Percentiles rank a stretch among this genome's conserved stretches.
These are phyloP conservation scores for Pseudonitzschia multiseries DNA, from an alignment of 108 stramenopile species.

Conservation along the genomic window DNA sequence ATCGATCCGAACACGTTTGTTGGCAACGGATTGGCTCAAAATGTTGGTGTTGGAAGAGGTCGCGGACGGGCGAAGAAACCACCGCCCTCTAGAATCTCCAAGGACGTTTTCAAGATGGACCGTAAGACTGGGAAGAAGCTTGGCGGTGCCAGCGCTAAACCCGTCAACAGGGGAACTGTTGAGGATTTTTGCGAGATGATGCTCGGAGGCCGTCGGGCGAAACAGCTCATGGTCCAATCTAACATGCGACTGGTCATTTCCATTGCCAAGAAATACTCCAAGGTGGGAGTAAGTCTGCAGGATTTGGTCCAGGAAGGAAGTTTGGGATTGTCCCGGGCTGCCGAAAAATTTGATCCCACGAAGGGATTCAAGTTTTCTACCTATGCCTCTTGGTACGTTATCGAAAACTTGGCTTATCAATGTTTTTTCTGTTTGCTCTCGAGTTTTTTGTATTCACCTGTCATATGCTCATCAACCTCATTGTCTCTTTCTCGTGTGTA, in stretches of 20 bases:
- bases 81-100: slow-evolving; percentile 47
- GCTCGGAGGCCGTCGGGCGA: slow-evolving; percentile 73
- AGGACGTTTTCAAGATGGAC: slow-evolving; percentile 57
- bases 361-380: slow-evolving; percentile 92
- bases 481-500: not conserved
- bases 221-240: slow-evolving; percentile 88
- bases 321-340: slow-evolving; percentile 79
- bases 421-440: not conserved
- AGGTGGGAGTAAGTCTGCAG: slow-evolving; percentile 77
- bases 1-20: slow-evolving; percentile 80
- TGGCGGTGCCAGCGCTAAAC: slow-evolving; percentile 30
- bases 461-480: not conserved
- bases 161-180: slow-evolving; percentile 69
- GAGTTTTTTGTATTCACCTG: not conserved
- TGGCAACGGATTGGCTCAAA: slow-evolving; percentile 74
- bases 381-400: slow-evolving; percentile 83
- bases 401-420: not conserved
- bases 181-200: slow-evolving; percentile 78
- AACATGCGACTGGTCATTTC: slow-evolving; percentile 94
- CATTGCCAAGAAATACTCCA: slow-evolving; percentile 86
- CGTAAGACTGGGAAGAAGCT: slow-evolving; percentile 25
- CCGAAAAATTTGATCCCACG: slow-evolving; percentile 87
- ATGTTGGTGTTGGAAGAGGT: slow-evolving; percentile 69
- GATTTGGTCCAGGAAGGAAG: slow-evolving; percentile 92
- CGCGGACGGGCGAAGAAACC: slow-evolving; percentile 73